Base-by-base conservation (phyloP, 2,329 filamentous ascomycete genomes). In the Fusarium drepaniforme region DNA sequence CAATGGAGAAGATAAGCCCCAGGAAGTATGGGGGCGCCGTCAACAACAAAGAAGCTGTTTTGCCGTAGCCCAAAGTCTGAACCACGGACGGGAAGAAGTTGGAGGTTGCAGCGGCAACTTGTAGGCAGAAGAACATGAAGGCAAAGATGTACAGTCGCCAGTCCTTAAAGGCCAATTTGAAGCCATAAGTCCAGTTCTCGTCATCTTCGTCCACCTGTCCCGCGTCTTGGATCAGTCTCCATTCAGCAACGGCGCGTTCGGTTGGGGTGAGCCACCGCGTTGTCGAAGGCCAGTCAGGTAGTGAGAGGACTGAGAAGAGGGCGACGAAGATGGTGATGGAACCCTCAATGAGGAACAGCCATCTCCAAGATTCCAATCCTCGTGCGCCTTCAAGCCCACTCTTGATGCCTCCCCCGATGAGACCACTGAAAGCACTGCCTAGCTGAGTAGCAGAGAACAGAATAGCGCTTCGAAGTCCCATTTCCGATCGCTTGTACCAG, bases 401-500 rank as follows among this genome's bases (percentile, higher is more conserved):
- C 33, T 70, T 51, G 40, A 70, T 70, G 5, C 67, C 67, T 15
- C 64, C 67, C 4, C 67, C 64, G 6, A 70, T 70, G 49, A 70
- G 67, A 21, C 67, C 67, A 18, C 57, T 63, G 35, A 67, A 67
- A 5, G 64, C 67, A 33, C 67, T 70, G 7, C 67, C 67, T 30
- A 70, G 63, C 38, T 70, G 67, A 16, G 67, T 70, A 23, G 63
- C 68, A 18, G 68, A 71, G 28, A 68, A 71, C 4, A 71, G 56
- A 9, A 71, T 33, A 16, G 68, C 66, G 11, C 65, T 71, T 18
- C 68, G 56, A 9, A 71, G 61, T 8, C 65, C 68, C 37, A 71
- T 64, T 42, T 71, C 68, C 16, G 66, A 68, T 42, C 68, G 28
- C 30, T 68, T 71, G 21, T 71, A 71, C 68, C 68, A 71, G 12